Evolutionary conservation across 1,284 basidiomycete genomes (phyloP).

Genomic region (Irpex lacteus): DNA sequence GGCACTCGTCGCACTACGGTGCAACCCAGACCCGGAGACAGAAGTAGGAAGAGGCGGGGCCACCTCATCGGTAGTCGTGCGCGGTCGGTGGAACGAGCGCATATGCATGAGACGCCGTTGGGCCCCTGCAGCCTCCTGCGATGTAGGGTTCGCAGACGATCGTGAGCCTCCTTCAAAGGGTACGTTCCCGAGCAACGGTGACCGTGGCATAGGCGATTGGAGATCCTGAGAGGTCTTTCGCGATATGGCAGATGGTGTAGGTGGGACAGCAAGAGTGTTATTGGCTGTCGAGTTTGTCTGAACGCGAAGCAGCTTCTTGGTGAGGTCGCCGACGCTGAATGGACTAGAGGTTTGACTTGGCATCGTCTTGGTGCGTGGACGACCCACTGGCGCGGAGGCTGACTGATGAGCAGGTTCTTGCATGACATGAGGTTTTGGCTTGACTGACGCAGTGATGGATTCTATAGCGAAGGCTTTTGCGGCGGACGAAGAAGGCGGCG

Average conservation of each 20-base stretch:
- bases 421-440: not conserved
- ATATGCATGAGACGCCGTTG: slow-evolving; percentile 40
- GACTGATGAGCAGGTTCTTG: slow-evolving; percentile 30
- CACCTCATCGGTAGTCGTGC: slow-evolving; percentile 13
- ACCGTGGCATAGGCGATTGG: slow-evolving; percentile 21
- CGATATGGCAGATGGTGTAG: slow-evolving; percentile 4
- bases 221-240: slow-evolving; percentile 13
- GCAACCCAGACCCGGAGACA: slow-evolving; percentile 10
- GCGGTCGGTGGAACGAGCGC: slow-evolving; percentile 57
- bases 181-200: slow-evolving; percentile 15
- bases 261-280: slow-evolving; percentile 10
- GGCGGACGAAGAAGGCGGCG: not conserved
- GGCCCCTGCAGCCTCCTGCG: slow-evolving; percentile 25
- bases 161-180: not conserved
- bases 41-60: slow-evolving; percentile 17
- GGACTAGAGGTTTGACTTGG: slow-evolving; percentile 38
- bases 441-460: not conserved
- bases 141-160: not conserved
- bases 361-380: slow-evolving; percentile 46
- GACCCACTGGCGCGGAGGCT: slow-evolving; percentile 31
- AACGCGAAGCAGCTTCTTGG: slow-evolving; percentile 52
- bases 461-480: not conserved
- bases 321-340: slow-evolving; percentile 57
- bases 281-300: slow-evolving; percentile 27
- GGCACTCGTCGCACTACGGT: slow-evolving; percentile 15